These are phyloP conservation scores for Cichorium intybus DNA, from an alignment of 140 eudicot species.

Conservation along the genomic window DNA sequence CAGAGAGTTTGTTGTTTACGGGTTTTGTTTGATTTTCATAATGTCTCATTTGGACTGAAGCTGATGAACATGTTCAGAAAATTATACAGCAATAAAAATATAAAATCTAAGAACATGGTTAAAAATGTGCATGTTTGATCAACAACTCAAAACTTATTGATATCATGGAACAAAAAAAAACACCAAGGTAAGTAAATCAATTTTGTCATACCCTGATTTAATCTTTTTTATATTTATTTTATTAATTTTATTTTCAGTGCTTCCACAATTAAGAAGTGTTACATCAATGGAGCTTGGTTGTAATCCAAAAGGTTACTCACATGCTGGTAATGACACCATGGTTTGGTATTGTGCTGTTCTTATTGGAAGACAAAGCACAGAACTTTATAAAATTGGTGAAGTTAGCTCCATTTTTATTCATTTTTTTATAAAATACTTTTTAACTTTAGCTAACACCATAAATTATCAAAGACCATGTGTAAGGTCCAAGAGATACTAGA, in stretches of 20 bases:
- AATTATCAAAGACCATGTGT: conserved; percentile 72
- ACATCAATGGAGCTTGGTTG: conserved; percentile 93
- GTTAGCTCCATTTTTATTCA: conserved; percentile 40
- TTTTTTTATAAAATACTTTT: not conserved
- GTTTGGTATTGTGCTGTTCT: conserved; percentile 93
- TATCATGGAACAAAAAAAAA: conserved; percentile 87
- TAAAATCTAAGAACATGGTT: conserved; percentile 8
- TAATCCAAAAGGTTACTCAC: conserved; percentile 81
- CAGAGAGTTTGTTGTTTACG: no score
- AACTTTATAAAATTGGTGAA: conserved; percentile 81
- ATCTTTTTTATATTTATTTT: not conserved
- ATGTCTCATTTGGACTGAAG: no score
- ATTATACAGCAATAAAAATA: no score
- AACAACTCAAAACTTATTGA: conserved; percentile 64
- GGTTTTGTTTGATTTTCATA: no score
- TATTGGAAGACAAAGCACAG: conserved; percentile 82
- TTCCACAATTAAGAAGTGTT: conserved; percentile 86
- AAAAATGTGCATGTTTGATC: conserved; percentile 51
- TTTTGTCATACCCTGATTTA: not conserved
- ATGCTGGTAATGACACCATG: conserved; percentile 67
- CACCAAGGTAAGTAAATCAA: conserved; percentile 55
- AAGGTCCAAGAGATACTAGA: conserved; percentile 70
- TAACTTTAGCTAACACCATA: conserved; percentile 19
- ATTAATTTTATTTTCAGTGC: conserved; percentile 45
- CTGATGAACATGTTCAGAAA: no score